phyloP scores from a whole-genome alignment of 495 filamentous ascomycete genomes.

The Rostrohypoxylon terebratum region DNA sequence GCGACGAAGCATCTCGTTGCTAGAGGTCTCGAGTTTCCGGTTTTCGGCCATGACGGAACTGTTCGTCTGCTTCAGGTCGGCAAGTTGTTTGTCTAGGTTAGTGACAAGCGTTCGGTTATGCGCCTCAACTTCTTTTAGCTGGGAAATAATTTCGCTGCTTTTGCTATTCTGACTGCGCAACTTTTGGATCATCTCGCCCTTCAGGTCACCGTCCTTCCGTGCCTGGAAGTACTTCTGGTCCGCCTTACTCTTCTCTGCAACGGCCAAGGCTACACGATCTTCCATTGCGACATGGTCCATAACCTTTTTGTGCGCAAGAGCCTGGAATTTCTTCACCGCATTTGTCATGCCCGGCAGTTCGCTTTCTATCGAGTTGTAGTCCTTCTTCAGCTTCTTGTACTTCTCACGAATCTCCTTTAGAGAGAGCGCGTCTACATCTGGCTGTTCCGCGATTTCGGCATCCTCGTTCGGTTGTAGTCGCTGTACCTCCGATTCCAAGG shows the following conservation, averaged over 20 bases:
- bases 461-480: constrained; percentile 68
- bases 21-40: constrained; percentile 75
- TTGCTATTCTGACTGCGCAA: constrained; percentile 85
- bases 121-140: constrained; percentile 89
- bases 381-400: constrained; percentile 76
- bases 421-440: constrained; percentile 64
- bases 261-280: constrained; percentile 78
- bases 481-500: constrained; percentile 84
- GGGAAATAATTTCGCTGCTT: constrained; percentile 91
- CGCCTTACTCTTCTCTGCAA: constrained; percentile 92
- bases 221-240: constrained; percentile 97
- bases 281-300: constrained; percentile 78
- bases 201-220: constrained; percentile 90
- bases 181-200: constrained; percentile 78
- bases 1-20: constrained; percentile 72
- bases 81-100: constrained; percentile 89
- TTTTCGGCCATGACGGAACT: constrained; percentile 73
- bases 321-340: constrained; percentile 87
- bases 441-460: constrained; percentile 57
- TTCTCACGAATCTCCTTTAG: constrained; percentile 78
- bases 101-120: constrained; percentile 69
- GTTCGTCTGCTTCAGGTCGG: constrained; percentile 81
- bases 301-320: constrained; percentile 86
- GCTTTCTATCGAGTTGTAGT: constrained; percentile 84
- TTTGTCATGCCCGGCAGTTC: constrained; percentile 88